Evolutionary conservation across 176 grass and related monocot species (phyloP), one percentile per base, ranked within the genome.

Genomic region (Oryza meridionalis): DNA sequence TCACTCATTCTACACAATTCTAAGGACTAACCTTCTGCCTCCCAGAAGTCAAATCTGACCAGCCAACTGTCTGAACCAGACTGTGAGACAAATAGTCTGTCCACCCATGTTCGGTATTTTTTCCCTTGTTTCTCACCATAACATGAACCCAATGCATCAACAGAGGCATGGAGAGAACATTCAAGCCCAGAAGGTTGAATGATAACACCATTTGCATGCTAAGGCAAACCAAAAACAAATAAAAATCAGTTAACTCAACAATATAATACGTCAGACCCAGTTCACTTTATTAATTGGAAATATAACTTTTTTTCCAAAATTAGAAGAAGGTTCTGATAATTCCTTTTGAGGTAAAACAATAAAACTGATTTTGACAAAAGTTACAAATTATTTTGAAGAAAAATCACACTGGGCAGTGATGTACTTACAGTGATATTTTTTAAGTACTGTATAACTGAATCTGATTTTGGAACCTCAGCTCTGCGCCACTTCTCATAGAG

Each of bases 1-100:
- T 62, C 35, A 74, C 27, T 77, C 31, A 71, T 84, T 72, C 40
- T 55, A 15, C 21, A 14, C 16, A 71, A 38, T 38, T 71, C 24
- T 51, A 7, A 72, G 83, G 69, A 62, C 81, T 80, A 25, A 97
- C 94, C 94, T 86, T 93, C 78, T 43, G 87, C 63, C 63, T 92
- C 94, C 91, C 94, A 97, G 69, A 92, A 90, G 44, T 97, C 86
- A 90, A 97, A 94, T 86, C 82, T 94, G 47, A 90, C 85, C 69
- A 94, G 26, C 94, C 91, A 97, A 49, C 67, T 85, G 81, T 84
- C 85, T 77, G 89, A 81, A 69, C 87, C 75, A 86, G 74, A 85
- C 84, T 90, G 49, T 77, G 87, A 92, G 80, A 91, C 75, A 85
- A 85, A 32, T 90, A 94, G 59, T 85, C 88, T 97, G 75, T 97